These are phyloP conservation scores for Daldinia sp. DNA, from an alignment of 2,329 filamentous ascomycete species.

Conservation along the genomic window DNA sequence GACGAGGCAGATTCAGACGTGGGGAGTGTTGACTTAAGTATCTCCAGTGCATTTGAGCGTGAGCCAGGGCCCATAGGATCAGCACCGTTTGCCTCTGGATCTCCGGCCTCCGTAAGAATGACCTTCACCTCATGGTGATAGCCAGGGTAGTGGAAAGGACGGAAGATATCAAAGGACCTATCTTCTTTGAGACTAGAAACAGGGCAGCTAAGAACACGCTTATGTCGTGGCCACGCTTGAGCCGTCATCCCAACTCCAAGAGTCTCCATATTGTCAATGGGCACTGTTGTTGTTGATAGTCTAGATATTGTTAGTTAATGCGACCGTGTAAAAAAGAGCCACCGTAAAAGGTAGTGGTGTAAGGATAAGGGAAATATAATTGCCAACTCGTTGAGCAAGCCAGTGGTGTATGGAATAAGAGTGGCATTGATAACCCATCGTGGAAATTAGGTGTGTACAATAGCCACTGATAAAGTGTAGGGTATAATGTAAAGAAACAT, in stretches of 20 bases:
- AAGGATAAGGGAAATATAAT: not conserved
- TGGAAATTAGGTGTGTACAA: not conserved
- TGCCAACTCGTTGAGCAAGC: not conserved
- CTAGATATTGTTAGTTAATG: not conserved
- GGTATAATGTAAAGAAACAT: not conserved
- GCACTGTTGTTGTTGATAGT: not conserved
- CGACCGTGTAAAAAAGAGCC: not conserved
- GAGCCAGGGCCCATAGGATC: no score
- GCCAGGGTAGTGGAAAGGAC: no score
- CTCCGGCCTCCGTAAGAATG: no score
- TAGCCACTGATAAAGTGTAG: not conserved
- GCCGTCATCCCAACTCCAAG: not conserved
- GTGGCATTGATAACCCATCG: not conserved
- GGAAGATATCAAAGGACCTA: no score
- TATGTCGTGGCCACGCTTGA: no score
- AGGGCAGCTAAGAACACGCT: no score
- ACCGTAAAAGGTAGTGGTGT: not conserved
- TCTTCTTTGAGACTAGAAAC: no score
- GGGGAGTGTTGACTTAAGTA: no score
- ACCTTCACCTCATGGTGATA: no score
- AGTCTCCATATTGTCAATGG: not conserved
- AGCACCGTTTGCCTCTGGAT: no score
- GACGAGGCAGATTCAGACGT: no score
- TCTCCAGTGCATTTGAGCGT: no score
- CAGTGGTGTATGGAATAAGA: not conserved